These are phyloP conservation scores for Coix lacrymajobi DNA, from an alignment of 176 grass and related monocot genomes.

Conservation along the genomic window DNA sequence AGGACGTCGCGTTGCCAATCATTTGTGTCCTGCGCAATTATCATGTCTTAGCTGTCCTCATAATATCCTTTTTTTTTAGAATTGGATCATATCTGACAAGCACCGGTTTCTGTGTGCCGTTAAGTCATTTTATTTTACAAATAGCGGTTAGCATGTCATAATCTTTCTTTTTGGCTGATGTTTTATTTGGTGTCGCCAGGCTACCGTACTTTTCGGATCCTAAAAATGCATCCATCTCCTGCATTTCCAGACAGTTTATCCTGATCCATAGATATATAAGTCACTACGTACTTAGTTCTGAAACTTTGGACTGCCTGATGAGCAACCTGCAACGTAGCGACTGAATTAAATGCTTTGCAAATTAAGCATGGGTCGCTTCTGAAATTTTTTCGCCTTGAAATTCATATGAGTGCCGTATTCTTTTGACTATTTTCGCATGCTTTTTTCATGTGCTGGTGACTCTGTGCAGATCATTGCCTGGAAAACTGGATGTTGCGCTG, in stretches of 20 bases:
- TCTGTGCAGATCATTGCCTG: not conserved
- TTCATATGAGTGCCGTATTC: not conserved
- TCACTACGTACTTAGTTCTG: not conserved
- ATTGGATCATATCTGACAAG: not conserved
- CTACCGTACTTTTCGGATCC: not conserved
- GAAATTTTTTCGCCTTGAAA: not conserved
- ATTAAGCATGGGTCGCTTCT: not conserved
- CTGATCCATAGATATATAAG: not conserved
- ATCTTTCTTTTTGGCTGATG: not conserved
- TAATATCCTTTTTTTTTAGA: not conserved
- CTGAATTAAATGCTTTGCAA: not conserved
- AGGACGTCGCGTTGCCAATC: not conserved
- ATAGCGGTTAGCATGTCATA: conserved; percentile 7
- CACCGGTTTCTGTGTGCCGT: not conserved
- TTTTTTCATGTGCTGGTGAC: not conserved
- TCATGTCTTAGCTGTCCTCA: conserved; percentile 13
- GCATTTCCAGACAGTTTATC: not conserved
- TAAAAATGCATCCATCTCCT: not conserved
- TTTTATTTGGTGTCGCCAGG: not conserved
- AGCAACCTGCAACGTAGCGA: not conserved
- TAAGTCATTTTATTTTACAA: not conserved
- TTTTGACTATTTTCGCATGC: not conserved
- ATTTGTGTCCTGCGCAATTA: not conserved
- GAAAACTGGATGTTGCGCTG: not conserved
- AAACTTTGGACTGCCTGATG: not conserved